Base-by-base conservation (phyloP, 257 asterid species). In the Capsicum baccatum region DNA sequence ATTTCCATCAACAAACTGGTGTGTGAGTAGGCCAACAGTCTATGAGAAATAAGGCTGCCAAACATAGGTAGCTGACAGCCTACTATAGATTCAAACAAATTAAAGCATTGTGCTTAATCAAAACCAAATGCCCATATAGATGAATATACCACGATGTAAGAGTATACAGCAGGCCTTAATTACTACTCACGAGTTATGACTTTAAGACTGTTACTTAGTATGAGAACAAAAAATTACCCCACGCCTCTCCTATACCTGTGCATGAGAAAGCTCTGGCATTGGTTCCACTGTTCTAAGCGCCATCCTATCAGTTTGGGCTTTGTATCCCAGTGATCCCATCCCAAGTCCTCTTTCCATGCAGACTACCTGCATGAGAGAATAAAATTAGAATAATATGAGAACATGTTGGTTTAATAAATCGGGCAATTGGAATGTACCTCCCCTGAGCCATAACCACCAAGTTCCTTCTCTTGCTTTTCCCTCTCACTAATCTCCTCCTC, bases 271-370 rank as follows among this genome's bases (percentile, higher is more conserved):
- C 80, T 93, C 95, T 85, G 86, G 48, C 62, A 87, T 33, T 66
- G 91, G 87, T 84, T 87, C 91, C 69, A 89, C 79, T 44, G 85
- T 55, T 62, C 86, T 87, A 74, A 89, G 68, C 39, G 92, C 84
- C 48, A 81, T 70, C 87, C 80, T 83, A 71, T 92, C 95, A 83
- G 84, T 86, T 85, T 85, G 97, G 89, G 89, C 83, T 80, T 91
- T 88, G 88, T 83, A 89, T 54, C 96, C 97, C 85, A 87, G 58
- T 80, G 90, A 85, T 66, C 99, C 98, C 89, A 93, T 87, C 83
- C 99, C 99, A 80, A 96, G 95, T 84, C 98, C 98, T 92, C 98
- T 93, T 89, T 96, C 98, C 91, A 91, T 92, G 92, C 96, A 96
- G 84, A 96, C 97, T 86, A 95, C 97, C 99, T 96, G 87, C 89